These are phyloP conservation scores for Kazachstania taianensis DNA, from an alignment of 805 yeast genomes.

Conservation along the genomic window DNA sequence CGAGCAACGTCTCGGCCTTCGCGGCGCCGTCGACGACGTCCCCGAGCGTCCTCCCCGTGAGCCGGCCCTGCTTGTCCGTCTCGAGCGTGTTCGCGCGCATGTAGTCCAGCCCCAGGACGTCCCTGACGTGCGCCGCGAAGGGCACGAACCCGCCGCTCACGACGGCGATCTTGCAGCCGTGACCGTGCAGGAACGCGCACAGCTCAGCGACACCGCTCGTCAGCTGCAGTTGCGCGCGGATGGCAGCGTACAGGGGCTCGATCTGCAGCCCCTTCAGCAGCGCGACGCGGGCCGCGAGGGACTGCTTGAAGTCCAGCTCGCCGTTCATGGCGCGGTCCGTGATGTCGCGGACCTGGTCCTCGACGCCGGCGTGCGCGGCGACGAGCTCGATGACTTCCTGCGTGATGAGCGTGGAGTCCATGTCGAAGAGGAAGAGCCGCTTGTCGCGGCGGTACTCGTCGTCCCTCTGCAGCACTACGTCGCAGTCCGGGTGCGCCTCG, in stretches of 20 bases:
- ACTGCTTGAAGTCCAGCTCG: conserved; percentile 80
- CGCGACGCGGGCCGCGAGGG: conserved; percentile 62
- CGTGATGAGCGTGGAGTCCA: conserved; percentile 93
- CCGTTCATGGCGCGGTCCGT: conserved; percentile 97
- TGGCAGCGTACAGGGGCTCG: conserved; percentile 62
- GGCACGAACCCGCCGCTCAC: conserved; percentile 93
- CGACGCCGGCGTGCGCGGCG: conserved; percentile 89
- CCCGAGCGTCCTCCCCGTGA: conserved; percentile 74
- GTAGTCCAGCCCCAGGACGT: conserved; percentile 62
- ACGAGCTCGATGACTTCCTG: conserved; percentile 96
- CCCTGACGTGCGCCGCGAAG: conserved; percentile 66
- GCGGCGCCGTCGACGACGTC: conserved; percentile 76
- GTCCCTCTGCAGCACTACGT: conserved; percentile 17
- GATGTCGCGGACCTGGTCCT: conserved; percentile 73
- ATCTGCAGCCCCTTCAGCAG: conserved; percentile 78
- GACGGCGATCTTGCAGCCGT: conserved; percentile 70
- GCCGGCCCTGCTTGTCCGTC: conserved; percentile 33
- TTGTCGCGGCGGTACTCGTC: conserved; percentile 18
- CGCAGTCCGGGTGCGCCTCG: no score
- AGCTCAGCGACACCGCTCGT: conserved; percentile 84
- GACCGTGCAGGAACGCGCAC: conserved; percentile 45
- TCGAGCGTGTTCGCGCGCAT: conserved; percentile 77
- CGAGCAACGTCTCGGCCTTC: conserved; percentile 63
- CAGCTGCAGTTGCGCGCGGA: conserved; percentile 55
- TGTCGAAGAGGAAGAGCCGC: conserved; percentile 78